Evolutionary conservation across 305 asterid species (phyloP), one percentile per base, ranked within the genome.

Genomic region (Plantago coronopus): DNA sequence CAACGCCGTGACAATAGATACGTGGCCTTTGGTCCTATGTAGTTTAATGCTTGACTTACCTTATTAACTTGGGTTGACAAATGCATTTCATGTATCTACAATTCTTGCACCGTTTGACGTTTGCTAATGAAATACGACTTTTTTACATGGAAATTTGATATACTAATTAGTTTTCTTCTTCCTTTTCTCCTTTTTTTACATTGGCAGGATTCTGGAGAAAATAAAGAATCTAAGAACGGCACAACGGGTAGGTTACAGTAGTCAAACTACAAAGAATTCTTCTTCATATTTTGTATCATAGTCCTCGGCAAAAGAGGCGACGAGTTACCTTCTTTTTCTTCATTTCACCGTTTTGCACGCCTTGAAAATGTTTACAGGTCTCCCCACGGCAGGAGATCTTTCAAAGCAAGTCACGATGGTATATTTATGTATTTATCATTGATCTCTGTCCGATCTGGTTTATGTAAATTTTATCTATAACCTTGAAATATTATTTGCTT

Each of bases 141-240:
- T 58, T 51, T 68, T 38, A 17, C 66, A 51, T 73, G 47, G 54
- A 56, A 53, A 58, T 62, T 59, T 55, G 54, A 20, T 64, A 34
- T 44, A 57, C 62, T 63, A 49, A 66, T 62, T 71, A 53, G 37
- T 29, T 65, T 61, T 45, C 31, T 23, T 48, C 63, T 64, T 49
- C 40, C 25, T 43, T 63, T 64, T 48, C 22, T 67, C 18, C 11
- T 16, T 23, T 53, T 23, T 25, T 25, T 40, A 22, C 58, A 11
- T 66, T 79, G 63, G 59, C 89, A 91, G 97, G 90, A 61, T 67
- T 57, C 70, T 45, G 78, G 72, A 56, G 76, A 65, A 63, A 71
- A 48, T 65, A 62, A 73, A 60, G 76, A 79, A 73, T 71, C 78
- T 62, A 74, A 58, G 67, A 81, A 77, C 75, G 81, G 65, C 64